A percentile compares a stretch with the other conserved stretches of the same genome.
phyloP scores from a whole-genome alignment of 495 filamentous ascomycete genomes.

The Daldinia bambusicola region DNA sequence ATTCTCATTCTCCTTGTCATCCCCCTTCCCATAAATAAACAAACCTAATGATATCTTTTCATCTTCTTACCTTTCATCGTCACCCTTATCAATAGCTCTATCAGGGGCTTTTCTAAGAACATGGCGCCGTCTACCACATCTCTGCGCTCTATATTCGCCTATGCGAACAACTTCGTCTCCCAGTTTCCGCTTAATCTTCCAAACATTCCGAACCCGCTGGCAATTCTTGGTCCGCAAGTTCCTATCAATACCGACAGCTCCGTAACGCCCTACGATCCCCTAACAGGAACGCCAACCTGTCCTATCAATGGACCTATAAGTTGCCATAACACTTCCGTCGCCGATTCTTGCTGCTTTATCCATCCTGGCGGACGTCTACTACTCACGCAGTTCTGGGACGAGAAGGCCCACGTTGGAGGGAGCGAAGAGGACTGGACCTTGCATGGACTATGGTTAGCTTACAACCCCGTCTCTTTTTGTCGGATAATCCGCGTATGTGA shows the following conservation, averaged over 20 bases:
- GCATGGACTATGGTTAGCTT: constrained; percentile 78
- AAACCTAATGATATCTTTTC: neutral
- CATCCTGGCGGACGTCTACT: constrained; percentile 80
- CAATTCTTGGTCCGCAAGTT: constrained; percentile 27
- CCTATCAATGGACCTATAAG: constrained; percentile 60
- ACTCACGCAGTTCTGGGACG: constrained; percentile 91
- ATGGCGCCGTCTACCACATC: constrained; percentile 42
- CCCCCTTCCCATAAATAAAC: neutral
- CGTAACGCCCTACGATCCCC: constrained; percentile 50
- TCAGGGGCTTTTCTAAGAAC: neutral
- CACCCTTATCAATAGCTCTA: neutral
- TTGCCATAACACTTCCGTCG: constrained; percentile 57
- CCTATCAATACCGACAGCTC: constrained; percentile 27
- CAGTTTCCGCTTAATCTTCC: constrained; percentile 42
- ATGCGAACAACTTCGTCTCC: constrained; percentile 44
- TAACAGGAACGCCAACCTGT: constrained; percentile 53
- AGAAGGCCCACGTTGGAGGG: constrained; percentile 69
- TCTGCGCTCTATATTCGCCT: constrained; percentile 38
- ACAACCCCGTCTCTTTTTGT: neutral
- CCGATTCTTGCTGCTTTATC: constrained; percentile 85
- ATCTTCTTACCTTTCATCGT: neutral
- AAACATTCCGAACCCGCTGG: constrained; percentile 34
- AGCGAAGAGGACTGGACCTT: constrained; percentile 85
- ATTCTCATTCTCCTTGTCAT: too few species aligned
- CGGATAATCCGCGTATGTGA: neutral